A percentile compares a stretch with the other conserved stretches of the same genome.
phyloP scores from a whole-genome alignment of 2,329 filamentous ascomycete species.

The Gnomoniopsis smithogilvyi region DNA sequence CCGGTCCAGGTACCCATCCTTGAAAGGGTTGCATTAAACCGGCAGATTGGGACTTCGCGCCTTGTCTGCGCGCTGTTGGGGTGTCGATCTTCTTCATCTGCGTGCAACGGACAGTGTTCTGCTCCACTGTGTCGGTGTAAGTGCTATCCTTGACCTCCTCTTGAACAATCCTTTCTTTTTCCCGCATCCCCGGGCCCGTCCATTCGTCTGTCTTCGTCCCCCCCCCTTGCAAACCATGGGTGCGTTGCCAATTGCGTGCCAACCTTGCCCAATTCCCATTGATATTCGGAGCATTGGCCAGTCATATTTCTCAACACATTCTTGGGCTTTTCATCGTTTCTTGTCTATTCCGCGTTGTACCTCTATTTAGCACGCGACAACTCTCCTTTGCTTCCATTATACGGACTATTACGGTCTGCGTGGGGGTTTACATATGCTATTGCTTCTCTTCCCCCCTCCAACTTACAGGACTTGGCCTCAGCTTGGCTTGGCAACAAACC shows the following conservation, averaged over 20 bases:
- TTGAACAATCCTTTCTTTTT: conserved; percentile 8
- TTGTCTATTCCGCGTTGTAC: neutral
- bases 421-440: neutral
- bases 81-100: conserved; percentile 12
- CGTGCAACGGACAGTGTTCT: conserved; percentile 9
- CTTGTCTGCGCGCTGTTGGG: conserved; percentile 6
- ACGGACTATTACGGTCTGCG: neutral
- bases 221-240: conserved; percentile 10
- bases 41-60: neutral
- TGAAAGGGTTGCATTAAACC: neutral
- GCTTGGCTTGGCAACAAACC: neutral
- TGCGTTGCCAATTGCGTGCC: conserved; percentile 9
- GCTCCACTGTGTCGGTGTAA: conserved; percentile 1
- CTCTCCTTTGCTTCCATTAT: conserved; percentile 1
- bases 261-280: conserved; percentile 6
- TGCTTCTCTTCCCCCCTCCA: neutral
- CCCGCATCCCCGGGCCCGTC: neutral
- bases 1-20: neutral
- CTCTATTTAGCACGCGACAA: neutral
- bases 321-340: neutral
- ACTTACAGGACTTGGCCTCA: neutral
- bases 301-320: conserved; percentile 2
- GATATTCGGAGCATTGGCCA: conserved; percentile 5
- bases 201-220: conserved; percentile 1
- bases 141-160: conserved; percentile 3